Conservation (phyloP, 2,329 filamentous ascomycete genomes). For the Colletotrichum falcatum region DNA sequence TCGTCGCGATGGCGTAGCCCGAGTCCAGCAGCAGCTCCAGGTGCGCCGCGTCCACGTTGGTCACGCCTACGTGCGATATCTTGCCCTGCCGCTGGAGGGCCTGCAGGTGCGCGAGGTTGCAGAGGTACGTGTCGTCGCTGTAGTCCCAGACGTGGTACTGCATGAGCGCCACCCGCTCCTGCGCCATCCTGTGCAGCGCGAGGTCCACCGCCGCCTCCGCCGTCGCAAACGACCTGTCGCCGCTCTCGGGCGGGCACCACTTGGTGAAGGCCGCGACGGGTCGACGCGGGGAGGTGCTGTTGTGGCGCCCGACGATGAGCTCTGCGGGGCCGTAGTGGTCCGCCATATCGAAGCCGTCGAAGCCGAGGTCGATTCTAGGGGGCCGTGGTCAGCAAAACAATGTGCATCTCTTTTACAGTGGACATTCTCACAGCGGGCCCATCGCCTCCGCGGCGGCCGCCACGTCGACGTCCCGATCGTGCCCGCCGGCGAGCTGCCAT, state of each 20-base stretch:
- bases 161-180: constrained; percentile 19
- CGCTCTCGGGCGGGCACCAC: constrained; percentile 33
- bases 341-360: constrained; percentile 51
- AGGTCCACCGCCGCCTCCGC: constrained; percentile 26
- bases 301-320: constrained; percentile 24
- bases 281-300: neutral
- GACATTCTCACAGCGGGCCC: constrained; percentile 17
- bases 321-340: constrained; percentile 49
- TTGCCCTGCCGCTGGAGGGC: constrained; percentile 10
- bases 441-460: constrained; percentile 20
- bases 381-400: neutral
- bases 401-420: too few relatives aligned
- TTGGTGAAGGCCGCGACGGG: constrained; percentile 28
- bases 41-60: constrained; percentile 34
- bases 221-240: constrained; percentile 11
- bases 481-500: constrained; percentile 36
- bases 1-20: constrained; percentile 19
- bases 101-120: constrained; percentile 26
- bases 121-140: constrained; percentile 29
- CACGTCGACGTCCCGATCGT: constrained; percentile 22
- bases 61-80: constrained; percentile 18
- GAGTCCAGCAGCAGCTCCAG: constrained; percentile 26
- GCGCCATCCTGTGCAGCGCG: constrained; percentile 9
- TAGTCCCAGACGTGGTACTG: constrained; percentile 36
- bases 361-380: constrained; percentile 42